Percentiles rank a stretch among this genome's conserved stretches.
phyloP scores from a whole-genome alignment of 768 basidiomycete species.

The Lentinula detonsa region DNA sequence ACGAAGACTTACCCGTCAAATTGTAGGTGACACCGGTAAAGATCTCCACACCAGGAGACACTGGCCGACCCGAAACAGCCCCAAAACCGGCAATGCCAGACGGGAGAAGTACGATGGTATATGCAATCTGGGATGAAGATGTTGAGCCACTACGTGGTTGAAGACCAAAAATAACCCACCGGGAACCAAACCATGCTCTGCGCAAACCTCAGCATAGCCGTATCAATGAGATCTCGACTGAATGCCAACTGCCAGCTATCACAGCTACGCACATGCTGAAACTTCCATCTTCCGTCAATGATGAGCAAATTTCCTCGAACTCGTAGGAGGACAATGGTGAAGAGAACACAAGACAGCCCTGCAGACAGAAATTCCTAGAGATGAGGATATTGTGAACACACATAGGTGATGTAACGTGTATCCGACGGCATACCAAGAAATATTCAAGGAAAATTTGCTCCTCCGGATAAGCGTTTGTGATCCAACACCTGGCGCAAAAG shows the following conservation, averaged over 20 bases:
- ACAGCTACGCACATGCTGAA: constrained; percentile 16
- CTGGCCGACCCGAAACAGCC: constrained; percentile 8
- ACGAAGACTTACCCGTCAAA: constrained; percentile 12
- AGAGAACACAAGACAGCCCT: constrained; percentile 17
- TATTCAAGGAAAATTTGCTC: constrained; percentile 34
- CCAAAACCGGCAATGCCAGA: constrained; percentile 12
- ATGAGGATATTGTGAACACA: not conserved
- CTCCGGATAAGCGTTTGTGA: constrained; percentile 28
- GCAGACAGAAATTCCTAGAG: constrained; percentile 19
- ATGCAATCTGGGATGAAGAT: constrained; percentile 13
- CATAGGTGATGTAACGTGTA: not conserved
- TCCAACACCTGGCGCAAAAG: constrained; percentile 28
- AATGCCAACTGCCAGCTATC: constrained; percentile 20
- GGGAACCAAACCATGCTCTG: constrained; percentile 23
- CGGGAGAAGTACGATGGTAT: constrained; percentile 15
- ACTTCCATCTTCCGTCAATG: constrained; percentile 11
- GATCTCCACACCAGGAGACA: constrained; percentile 11
- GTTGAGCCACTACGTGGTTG: not conserved
- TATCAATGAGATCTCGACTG: constrained; percentile 21
- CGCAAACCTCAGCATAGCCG: constrained; percentile 20
- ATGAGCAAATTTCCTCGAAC: constrained; percentile 23
- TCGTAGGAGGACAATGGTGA: constrained; percentile 19
- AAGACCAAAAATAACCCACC: constrained; percentile 4
- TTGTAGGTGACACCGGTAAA: constrained; percentile 16
- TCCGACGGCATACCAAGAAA: constrained; percentile 25